Conservation (phyloP, 495 filamentous ascomycete genomes). For the Penicillium coffeae region DNA sequence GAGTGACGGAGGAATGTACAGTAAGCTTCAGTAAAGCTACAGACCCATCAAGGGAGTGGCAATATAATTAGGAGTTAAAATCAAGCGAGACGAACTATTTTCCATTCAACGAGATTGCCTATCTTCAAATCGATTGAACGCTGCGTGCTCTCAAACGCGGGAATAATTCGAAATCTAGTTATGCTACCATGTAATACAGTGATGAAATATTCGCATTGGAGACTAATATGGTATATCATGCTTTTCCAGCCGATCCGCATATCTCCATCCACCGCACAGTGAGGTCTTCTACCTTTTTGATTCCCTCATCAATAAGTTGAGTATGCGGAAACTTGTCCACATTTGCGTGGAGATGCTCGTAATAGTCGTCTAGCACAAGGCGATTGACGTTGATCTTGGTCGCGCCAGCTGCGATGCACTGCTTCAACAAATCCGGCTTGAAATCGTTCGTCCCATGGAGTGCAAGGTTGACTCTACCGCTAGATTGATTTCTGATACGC, state of each 20-base stretch:
- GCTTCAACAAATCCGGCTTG: slow-evolving; percentile 51
- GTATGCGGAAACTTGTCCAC: slow-evolving; percentile 22
- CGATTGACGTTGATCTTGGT: slow-evolving; percentile 72
- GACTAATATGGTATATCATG: too few species aligned
- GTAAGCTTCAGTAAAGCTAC: slow-evolving; percentile 24
- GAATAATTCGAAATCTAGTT: too few species aligned
- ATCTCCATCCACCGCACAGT: slow-evolving; percentile 23
- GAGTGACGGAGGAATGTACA: slow-evolving; percentile 25
- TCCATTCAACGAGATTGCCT: too few species aligned
- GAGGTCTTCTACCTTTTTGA: slow-evolving; percentile 20
- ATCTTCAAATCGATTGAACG: too few species aligned
- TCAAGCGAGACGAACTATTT: too few species aligned
- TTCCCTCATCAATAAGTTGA: slow-evolving; percentile 23
- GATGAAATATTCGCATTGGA: too few species aligned
- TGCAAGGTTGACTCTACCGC: slow-evolving; percentile 55
- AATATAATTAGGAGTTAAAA: too few species aligned
- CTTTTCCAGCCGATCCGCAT: slow-evolving; percentile 21
- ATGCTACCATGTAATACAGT: too few species aligned
- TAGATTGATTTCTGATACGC: slow-evolving; percentile 5
- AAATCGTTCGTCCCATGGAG: slow-evolving; percentile 70
- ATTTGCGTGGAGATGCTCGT: slow-evolving; percentile 16
- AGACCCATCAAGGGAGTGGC: too few species aligned
- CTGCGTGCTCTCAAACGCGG: too few species aligned
- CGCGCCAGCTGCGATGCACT: slow-evolving; percentile 59
- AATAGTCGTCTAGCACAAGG: slow-evolving; percentile 50